Percentiles rank a stretch among this genome's conserved stretches.
These are phyloP conservation scores for Vitis vinifera DNA, from an alignment of 164 flowering plant species.

Conservation along the genomic window DNA sequence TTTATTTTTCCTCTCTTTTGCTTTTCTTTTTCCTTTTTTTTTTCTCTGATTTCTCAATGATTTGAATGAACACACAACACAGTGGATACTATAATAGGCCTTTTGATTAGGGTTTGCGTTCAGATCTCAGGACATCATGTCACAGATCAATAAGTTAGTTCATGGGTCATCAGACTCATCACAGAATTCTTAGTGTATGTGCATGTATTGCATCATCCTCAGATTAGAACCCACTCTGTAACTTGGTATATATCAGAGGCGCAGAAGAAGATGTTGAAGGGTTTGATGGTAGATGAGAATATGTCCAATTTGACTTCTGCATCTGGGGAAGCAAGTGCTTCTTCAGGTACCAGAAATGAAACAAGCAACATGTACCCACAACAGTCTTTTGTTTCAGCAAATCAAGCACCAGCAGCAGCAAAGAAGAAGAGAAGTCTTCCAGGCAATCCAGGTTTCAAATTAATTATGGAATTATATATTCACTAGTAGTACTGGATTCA, in stretches of 20 bases:
- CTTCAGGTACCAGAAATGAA: slow-evolving; percentile 25
- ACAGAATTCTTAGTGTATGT: background rate
- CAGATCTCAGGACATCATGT: slow-evolving; percentile 4
- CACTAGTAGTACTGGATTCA: background rate
- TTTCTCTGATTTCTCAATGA: background rate
- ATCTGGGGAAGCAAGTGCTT: slow-evolving; percentile 32
- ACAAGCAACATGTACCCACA: slow-evolving; percentile 10
- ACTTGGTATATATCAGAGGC: background rate
- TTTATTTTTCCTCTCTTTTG: slow-evolving; percentile 36
- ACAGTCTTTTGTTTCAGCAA: slow-evolving; percentile 12
- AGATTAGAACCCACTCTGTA: background rate
- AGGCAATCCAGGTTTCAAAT: slow-evolving; percentile 35
- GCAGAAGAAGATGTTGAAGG: slow-evolving; percentile 21
- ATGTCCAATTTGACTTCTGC: slow-evolving; percentile 37
- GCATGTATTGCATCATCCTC: slow-evolving; percentile 3
- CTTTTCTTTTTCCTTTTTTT: background rate
- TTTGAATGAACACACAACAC: background rate
- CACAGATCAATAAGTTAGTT: slow-evolving; percentile 2
- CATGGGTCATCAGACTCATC: background rate
- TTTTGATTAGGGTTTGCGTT: slow-evolving; percentile 15
- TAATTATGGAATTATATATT: background rate
- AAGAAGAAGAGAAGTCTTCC: slow-evolving; percentile 42
- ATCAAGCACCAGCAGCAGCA: slow-evolving; percentile 20
- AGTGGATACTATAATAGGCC: background rate
- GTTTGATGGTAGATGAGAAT: slow-evolving; percentile 25